Evolutionary conservation across 768 basidiomycete species (phyloP).

Genomic region (Calocera viscosa): DNA sequence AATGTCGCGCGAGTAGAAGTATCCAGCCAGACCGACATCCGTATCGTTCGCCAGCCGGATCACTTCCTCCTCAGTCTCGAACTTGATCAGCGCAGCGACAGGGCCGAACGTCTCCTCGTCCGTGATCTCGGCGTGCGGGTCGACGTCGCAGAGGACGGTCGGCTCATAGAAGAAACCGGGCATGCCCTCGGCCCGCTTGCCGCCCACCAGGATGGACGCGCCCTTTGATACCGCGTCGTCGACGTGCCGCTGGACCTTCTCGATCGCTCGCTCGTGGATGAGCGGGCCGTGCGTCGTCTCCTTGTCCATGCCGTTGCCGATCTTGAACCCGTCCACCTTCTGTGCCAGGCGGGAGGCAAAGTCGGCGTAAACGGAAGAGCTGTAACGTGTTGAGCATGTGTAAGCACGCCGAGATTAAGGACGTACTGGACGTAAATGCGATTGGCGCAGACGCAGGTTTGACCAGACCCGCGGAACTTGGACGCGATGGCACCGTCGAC

Average conservation of each 20-base stretch:
- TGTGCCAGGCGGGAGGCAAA: conserved; percentile 81
- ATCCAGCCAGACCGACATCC: conserved; percentile 80
- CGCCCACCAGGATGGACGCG: conserved; percentile 83
- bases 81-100: conserved; percentile 72
- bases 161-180: conserved; percentile 63
- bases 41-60: conserved; percentile 71
- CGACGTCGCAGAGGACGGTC: conserved; percentile 80
- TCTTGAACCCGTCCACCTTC: conserved; percentile 31
- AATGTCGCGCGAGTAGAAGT: conserved; percentile 81
- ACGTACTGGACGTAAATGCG: conserved; percentile 71
- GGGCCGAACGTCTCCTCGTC: conserved; percentile 94
- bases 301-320: conserved; percentile 76
- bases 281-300: conserved; percentile 89
- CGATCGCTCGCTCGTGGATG: conserved; percentile 72
- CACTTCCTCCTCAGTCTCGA: conserved; percentile 90
- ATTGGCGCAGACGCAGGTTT: conserved; percentile 82
- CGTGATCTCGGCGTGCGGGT: conserved; percentile 48
- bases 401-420: neutral
- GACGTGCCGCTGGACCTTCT: conserved; percentile 77
- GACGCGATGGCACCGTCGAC: conserved; percentile 64
- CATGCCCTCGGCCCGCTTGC: conserved; percentile 46
- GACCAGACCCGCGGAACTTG: conserved; percentile 73
- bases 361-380: conserved; percentile 73
- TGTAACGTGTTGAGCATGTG: neutral
- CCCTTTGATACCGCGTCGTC: conserved; percentile 76